Percentiles rank a stretch among this genome's conserved stretches.
These are phyloP conservation scores for Euphorbia corollata DNA, from an alignment of 441 rosid genomes.

Conservation along the genomic window DNA sequence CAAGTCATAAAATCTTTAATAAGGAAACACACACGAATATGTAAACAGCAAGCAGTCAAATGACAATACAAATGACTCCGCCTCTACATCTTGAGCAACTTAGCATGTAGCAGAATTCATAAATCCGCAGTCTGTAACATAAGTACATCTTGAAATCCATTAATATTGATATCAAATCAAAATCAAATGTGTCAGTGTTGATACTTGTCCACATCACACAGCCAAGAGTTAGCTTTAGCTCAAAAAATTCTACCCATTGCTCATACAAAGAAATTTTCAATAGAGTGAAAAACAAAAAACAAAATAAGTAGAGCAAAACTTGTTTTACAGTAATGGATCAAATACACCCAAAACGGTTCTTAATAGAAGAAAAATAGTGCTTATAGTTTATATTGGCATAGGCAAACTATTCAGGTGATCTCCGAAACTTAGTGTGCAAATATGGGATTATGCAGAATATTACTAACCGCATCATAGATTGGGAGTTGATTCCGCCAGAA, in stretches of 20 bases:
- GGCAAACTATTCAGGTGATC: not conserved
- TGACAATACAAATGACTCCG: not conserved
- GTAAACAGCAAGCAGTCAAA: not conserved
- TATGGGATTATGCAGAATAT: conserved; percentile 10
- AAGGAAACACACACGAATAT: not conserved
- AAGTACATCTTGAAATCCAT: not conserved
- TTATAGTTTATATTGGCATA: not conserved
- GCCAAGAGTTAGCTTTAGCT: not conserved
- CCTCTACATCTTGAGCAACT: not conserved
- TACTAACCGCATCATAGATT: conserved; percentile 56
- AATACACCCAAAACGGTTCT: not conserved
- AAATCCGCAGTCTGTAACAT: too few species aligned
- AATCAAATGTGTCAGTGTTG: not conserved
- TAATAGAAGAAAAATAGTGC: not conserved
- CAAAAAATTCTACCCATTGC: not conserved
- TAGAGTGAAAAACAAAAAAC: not conserved
- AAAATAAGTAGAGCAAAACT: not conserved
- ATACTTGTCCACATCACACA: not conserved
- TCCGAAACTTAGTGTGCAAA: not conserved
- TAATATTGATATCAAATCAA: not conserved
- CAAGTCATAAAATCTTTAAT: not conserved
- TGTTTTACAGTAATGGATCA: not conserved
- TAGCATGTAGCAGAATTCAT: not conserved
- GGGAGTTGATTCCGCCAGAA: conserved; percentile 72
- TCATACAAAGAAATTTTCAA: not conserved